Percentiles rank a stretch among this genome's conserved stretches.
Conservation (phyloP, 257 asterid genomes). For the Nicotiana otophora region DNA sequence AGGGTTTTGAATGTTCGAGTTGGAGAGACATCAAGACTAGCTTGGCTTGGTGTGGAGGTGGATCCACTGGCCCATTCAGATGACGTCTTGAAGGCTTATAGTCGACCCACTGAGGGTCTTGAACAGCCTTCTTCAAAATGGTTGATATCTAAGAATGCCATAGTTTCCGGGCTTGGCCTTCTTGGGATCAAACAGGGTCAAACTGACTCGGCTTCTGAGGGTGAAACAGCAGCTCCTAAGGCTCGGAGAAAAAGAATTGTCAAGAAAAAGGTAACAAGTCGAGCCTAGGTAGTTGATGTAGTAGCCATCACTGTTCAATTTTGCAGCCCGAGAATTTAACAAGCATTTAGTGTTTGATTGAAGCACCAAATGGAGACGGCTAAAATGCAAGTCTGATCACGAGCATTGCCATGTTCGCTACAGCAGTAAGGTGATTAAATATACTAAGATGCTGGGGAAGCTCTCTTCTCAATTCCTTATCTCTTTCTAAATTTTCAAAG, state of each 20-base stretch:
- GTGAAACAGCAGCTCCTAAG: constrained; percentile 51
- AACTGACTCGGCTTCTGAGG: constrained; percentile 28
- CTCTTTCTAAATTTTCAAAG: neutral
- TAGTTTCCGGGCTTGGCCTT: constrained; percentile 84
- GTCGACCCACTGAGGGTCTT: constrained; percentile 56
- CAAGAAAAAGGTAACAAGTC: constrained; percentile 53
- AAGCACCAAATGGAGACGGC: neutral
- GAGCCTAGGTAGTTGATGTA: neutral
- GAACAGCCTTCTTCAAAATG: constrained; percentile 61
- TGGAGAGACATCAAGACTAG: constrained; percentile 82
- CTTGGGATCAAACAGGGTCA: constrained; percentile 69
- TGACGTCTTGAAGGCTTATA: constrained; percentile 59
- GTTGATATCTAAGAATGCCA: constrained; percentile 77
- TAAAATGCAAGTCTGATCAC: neutral
- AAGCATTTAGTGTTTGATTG: neutral
- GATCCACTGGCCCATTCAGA: constrained; percentile 76
- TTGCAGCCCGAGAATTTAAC: neutral
- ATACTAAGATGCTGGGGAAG: neutral
- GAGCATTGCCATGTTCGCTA: neutral
- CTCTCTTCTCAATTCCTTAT: neutral
- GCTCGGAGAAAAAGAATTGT: constrained; percentile 75
- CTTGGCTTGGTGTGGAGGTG: constrained; percentile 93
- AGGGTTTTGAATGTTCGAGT: constrained; percentile 77
- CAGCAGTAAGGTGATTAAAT: neutral
- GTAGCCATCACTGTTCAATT: neutral